These are phyloP conservation scores for Inosperma sp. DNA, from an alignment of 768 basidiomycete species.

Conservation along the genomic window DNA sequence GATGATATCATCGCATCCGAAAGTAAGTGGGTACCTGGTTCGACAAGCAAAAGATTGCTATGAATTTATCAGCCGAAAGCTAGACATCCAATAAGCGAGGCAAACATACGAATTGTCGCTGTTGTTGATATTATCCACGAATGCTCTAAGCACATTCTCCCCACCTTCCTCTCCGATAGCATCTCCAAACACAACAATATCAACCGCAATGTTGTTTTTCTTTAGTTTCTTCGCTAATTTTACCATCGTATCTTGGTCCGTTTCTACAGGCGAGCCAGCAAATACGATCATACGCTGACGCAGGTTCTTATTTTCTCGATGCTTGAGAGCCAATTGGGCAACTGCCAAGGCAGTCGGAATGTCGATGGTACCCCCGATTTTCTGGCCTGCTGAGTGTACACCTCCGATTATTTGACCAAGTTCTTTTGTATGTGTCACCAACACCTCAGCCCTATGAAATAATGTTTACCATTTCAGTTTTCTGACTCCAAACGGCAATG, in stretches of 20 bases:
- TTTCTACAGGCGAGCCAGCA: conserved; percentile 77
- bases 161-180: conserved; percentile 66
- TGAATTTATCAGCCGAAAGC: background rate
- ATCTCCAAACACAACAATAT: conserved; percentile 88
- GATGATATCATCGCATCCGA: conserved; percentile 82
- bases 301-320: conserved; percentile 97
- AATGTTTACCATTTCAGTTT: conserved; percentile 1
- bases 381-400: conserved; percentile 62
- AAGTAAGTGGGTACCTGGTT: conserved; percentile 72
- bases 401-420: conserved; percentile 85
- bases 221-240: conserved; percentile 95
- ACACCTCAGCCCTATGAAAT: conserved; percentile 75
- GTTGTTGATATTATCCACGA: conserved; percentile 78
- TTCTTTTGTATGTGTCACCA: conserved; percentile 95
- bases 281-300: conserved; percentile 95
- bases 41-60: conserved; percentile 79
- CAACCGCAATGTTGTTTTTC: conserved; percentile 98
- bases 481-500: background rate
- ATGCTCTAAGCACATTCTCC: conserved; percentile 66
- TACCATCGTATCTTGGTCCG: conserved; percentile 70
- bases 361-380: conserved; percentile 79
- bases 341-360: conserved; percentile 88
- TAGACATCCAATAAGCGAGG: background rate
- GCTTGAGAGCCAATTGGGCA: conserved; percentile 94
- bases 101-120: conserved; percentile 80